Conservation (phyloP, 257 asterid species). For the Fraxinus quadrangulata region DNA sequence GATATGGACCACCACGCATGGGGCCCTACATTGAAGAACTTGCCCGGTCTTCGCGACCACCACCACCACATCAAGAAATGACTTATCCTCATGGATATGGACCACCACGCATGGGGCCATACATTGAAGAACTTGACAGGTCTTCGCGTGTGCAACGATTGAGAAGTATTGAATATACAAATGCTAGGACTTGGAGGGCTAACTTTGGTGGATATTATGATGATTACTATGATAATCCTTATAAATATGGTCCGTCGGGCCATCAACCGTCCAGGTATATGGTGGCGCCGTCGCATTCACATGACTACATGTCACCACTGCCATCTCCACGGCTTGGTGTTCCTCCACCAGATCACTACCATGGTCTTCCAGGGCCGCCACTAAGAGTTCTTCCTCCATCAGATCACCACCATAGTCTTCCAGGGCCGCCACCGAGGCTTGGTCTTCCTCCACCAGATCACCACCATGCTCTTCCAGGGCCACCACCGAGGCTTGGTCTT, state of each 20-base stretch:
- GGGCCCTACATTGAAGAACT: slow-evolving; percentile 23
- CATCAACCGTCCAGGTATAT: background rate
- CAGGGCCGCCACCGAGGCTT: slow-evolving; percentile 21
- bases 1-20: slow-evolving; percentile 20
- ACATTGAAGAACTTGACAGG: slow-evolving; percentile 20
- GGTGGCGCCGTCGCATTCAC: background rate
- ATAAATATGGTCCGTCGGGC: background rate
- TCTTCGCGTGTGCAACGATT: slow-evolving; percentile 14
- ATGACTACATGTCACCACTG: background rate
- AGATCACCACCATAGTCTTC: slow-evolving; percentile 23
- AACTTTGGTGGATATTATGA: slow-evolving; percentile 27
- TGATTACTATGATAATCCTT: slow-evolving; percentile 18
- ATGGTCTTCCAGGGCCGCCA: slow-evolving; percentile 24
- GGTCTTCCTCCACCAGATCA: slow-evolving; percentile 26
- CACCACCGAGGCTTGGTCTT: slow-evolving; percentile 18
- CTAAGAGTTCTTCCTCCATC: slow-evolving; percentile 21
- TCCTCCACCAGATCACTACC: slow-evolving; percentile 28
- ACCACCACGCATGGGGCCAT: slow-evolving; percentile 25
- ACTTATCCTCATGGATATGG: background rate
- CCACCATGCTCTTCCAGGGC: slow-evolving; percentile 10
- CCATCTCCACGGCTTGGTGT: slow-evolving; percentile 18
- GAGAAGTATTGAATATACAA: slow-evolving; percentile 34
- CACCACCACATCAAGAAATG: slow-evolving; percentile 16
- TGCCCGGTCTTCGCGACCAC: slow-evolving; percentile 12
- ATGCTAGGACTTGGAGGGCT: slow-evolving; percentile 31